These are phyloP conservation scores for Euptelea pleiosperma DNA, from an alignment of 164 flowering plant genomes.

Conservation along the genomic window DNA sequence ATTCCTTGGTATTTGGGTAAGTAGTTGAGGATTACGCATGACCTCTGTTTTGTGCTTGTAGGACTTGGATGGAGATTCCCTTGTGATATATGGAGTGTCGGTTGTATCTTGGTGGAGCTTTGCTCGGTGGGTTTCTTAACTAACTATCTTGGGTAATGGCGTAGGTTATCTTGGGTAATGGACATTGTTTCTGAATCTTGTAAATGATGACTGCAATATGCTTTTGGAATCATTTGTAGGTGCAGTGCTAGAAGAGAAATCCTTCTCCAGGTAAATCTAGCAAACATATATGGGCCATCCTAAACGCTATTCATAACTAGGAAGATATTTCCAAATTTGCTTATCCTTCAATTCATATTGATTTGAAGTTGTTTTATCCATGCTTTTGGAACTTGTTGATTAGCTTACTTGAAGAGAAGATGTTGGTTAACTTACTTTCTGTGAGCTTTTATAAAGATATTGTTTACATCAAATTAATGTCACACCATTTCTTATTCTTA, in stretches of 20 bases:
- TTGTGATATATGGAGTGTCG: conserved; percentile 85
- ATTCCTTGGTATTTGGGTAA: not conserved
- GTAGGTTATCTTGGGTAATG: no score
- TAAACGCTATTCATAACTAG: not conserved
- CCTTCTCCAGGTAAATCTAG: conserved; percentile 59
- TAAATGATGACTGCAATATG: conserved; percentile 10
- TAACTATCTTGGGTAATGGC: no score
- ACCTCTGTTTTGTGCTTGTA: conserved; percentile 14
- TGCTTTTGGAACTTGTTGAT: not conserved
- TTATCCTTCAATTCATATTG: not conserved
- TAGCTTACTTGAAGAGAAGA: not conserved
- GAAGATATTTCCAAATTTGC: not conserved
- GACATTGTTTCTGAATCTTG: not conserved
- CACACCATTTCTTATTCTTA: not conserved
- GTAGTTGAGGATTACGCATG: not conserved
- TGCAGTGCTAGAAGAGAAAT: conserved; percentile 62
- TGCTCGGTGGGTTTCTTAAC: conserved; percentile 54
- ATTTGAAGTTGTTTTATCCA: not conserved
- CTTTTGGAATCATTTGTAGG: conserved; percentile 34
- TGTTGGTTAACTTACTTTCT: not conserved
- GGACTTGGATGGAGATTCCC: conserved; percentile 87
- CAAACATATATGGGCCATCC: not conserved
- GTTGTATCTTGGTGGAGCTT: conserved; percentile 74
- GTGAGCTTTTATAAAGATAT: not conserved
- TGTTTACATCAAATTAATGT: not conserved